A percentile compares a stretch with the other conserved stretches of the same genome.
These are phyloP conservation scores for Verbena officinalis DNA, from an alignment of 257 asterid species.

Conservation along the genomic window DNA sequence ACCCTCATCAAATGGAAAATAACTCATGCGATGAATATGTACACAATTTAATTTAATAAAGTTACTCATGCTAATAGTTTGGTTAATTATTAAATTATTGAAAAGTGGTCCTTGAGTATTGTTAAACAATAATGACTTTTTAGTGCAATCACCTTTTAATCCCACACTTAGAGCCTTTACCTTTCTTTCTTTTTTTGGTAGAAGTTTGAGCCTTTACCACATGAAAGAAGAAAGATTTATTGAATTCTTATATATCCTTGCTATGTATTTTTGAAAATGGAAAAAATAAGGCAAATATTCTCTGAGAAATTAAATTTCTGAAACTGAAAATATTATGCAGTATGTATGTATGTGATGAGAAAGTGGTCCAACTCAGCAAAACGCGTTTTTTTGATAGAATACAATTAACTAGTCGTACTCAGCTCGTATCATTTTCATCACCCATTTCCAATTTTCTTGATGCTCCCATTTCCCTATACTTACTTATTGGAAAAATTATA, in stretches of 20 bases:
- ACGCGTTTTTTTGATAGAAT: constrained; percentile 22
- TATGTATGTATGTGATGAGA: background rate
- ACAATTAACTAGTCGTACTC: background rate
- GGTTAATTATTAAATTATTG: background rate
- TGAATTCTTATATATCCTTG: background rate
- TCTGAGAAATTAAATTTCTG: background rate
- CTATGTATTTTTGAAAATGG: background rate
- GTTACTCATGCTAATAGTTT: background rate
- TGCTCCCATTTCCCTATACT: too few relatives aligned
- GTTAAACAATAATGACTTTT: constrained; percentile 9
- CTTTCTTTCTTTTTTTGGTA: background rate
- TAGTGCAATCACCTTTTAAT: constrained; percentile 1
- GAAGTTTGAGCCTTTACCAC: too few relatives aligned
- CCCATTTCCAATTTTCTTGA: background rate
- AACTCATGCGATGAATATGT: background rate
- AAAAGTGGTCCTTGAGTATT: background rate
- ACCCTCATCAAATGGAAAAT: background rate
- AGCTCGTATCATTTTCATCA: constrained; percentile 1
- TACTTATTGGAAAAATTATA: too few relatives aligned
- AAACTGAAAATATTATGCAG: too few relatives aligned
- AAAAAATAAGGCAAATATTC: constrained; percentile 5
- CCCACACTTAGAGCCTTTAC: constrained; percentile 17
- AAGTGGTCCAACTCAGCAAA: constrained; percentile 23
- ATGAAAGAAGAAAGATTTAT: constrained; percentile 9
- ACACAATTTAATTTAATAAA: background rate